phyloP scores from a whole-genome alignment of 805 yeast genomes.

The Brettanomyces naardenensis region DNA sequence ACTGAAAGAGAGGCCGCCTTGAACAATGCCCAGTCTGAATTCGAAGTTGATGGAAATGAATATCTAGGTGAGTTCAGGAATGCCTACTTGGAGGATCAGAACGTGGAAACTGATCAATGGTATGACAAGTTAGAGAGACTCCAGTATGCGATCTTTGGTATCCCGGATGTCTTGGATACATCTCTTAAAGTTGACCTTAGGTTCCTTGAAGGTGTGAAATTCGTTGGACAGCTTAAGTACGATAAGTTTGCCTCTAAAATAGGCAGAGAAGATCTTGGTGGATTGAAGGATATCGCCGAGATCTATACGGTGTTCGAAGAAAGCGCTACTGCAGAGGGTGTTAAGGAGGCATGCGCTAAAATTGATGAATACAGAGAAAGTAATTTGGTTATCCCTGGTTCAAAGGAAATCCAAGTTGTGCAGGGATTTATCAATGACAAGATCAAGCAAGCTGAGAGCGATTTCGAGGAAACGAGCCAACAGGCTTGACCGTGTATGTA shows the following conservation, averaged over 20 bases:
- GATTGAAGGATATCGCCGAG: constrained; percentile 32
- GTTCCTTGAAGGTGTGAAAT: constrained; percentile 60
- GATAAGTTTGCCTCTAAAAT: constrained; percentile 33
- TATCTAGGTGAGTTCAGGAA: constrained; percentile 51
- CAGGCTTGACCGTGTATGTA: neutral
- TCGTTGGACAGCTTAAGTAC: constrained; percentile 61
- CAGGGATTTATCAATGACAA: constrained; percentile 28
- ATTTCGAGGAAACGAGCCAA: neutral
- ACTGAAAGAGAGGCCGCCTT: constrained; percentile 77
- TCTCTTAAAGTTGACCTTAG: constrained; percentile 50
- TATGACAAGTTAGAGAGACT: constrained; percentile 69
- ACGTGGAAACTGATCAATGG: constrained; percentile 47
- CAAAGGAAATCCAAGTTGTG: constrained; percentile 28
- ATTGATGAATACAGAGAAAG: constrained; percentile 28
- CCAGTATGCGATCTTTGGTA: constrained; percentile 80
- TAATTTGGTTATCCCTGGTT: constrained; percentile 25
- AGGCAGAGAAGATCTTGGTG: constrained; percentile 35
- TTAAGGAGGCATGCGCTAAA: constrained; percentile 25
- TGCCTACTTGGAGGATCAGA: constrained; percentile 48
- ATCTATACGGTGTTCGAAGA: constrained; percentile 29
- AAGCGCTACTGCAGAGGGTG: constrained; percentile 28
- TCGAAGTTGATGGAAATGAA: constrained; percentile 34
- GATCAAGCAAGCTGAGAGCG: constrained; percentile 16
- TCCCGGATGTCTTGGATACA: constrained; percentile 57
- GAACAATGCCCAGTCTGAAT: constrained; percentile 45